Percentiles rank a stretch among this genome's conserved stretches.
phyloP scores from a whole-genome alignment of 108 stramenopile genomes.

The Thalassiosira profunda region DNA sequence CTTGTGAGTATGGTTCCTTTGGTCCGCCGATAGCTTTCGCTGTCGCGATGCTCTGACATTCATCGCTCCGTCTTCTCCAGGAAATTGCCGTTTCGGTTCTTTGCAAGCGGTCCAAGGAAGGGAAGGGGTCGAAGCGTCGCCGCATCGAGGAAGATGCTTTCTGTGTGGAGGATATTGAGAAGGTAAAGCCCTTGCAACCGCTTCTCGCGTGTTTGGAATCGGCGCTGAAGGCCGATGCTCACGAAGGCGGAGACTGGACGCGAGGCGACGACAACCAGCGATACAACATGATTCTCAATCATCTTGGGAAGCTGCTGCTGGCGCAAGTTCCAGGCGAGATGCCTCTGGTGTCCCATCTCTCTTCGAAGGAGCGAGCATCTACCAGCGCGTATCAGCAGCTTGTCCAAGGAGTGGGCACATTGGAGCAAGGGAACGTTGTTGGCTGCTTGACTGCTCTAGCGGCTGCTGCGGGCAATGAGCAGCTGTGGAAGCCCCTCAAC shows the following conservation, averaged over 20 bases:
- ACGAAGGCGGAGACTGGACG: constrained; percentile 88
- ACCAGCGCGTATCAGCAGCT: constrained; percentile 56
- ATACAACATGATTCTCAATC: constrained; percentile 67
- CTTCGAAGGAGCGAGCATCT: background rate
- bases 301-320: constrained; percentile 73
- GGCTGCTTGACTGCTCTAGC: constrained; percentile 82
- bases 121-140: constrained; percentile 37
- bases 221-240: constrained; percentile 84
- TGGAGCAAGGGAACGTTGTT: constrained; percentile 72
- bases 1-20: constrained; percentile 69
- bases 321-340: constrained; percentile 56
- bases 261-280: constrained; percentile 77
- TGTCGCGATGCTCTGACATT: background rate
- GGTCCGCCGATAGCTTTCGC: too few relatives aligned
- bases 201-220: constrained; percentile 75
- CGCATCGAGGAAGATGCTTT: constrained; percentile 21
- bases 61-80: background rate
- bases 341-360: constrained; percentile 29
- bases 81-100: constrained; percentile 52
- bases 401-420: constrained; percentile 59
- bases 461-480: constrained; percentile 87
- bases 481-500: constrained; percentile 93
- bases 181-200: constrained; percentile 51
- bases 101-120: constrained; percentile 31
- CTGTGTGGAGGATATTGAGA: constrained; percentile 10